phyloP scores from a whole-genome alignment of 768 basidiomycete species.

The Trametes sanguinea region DNA sequence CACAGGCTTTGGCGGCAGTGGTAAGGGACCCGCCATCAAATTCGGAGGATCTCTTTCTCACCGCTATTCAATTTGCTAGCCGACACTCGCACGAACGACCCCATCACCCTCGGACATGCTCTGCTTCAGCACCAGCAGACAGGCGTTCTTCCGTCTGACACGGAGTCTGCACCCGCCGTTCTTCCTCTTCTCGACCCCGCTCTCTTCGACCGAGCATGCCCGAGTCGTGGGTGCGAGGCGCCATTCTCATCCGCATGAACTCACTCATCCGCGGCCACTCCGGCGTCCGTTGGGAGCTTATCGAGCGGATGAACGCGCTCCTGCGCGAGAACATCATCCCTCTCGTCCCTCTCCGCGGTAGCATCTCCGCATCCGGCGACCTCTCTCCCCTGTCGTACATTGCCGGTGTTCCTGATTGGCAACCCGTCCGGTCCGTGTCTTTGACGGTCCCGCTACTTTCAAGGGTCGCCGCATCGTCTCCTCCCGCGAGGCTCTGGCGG shows the following conservation, averaged over 20 bases:
- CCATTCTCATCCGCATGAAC: slow-evolving; percentile 86
- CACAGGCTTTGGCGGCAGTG: slow-evolving; percentile 87
- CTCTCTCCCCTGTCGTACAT: slow-evolving; percentile 82
- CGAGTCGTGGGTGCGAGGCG: slow-evolving; percentile 84
- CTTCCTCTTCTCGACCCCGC: slow-evolving; percentile 74
- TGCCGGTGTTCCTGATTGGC: slow-evolving; percentile 76
- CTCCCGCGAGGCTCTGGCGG: slow-evolving; percentile 56
- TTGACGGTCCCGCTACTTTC: slow-evolving; percentile 53
- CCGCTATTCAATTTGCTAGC: slow-evolving; percentile 42
- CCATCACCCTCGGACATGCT: slow-evolving; percentile 73
- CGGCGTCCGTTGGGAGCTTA: slow-evolving; percentile 78
- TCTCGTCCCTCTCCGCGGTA: slow-evolving; percentile 80
- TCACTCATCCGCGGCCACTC: slow-evolving; percentile 88
- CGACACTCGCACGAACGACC: slow-evolving; percentile 78
- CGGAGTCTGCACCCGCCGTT: slow-evolving; percentile 45
- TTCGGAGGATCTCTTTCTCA: slow-evolving; percentile 20
- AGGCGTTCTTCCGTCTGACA: slow-evolving; percentile 69
- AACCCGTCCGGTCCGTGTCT: slow-evolving; percentile 79
- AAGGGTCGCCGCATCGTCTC: slow-evolving; percentile 53
- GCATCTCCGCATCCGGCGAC: slow-evolving; percentile 83
- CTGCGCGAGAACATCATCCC: slow-evolving; percentile 74
- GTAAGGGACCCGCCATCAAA: slow-evolving; percentile 31
- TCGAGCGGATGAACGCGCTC: slow-evolving; percentile 75
- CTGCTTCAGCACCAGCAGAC: slow-evolving; percentile 83
- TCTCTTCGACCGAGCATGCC: slow-evolving; percentile 76